A percentile compares a stretch with the other conserved stretches of the same genome.
Evolutionary conservation across 768 basidiomycete genomes (phyloP).

Genomic region (Macrolepiota fuliginosa): DNA sequence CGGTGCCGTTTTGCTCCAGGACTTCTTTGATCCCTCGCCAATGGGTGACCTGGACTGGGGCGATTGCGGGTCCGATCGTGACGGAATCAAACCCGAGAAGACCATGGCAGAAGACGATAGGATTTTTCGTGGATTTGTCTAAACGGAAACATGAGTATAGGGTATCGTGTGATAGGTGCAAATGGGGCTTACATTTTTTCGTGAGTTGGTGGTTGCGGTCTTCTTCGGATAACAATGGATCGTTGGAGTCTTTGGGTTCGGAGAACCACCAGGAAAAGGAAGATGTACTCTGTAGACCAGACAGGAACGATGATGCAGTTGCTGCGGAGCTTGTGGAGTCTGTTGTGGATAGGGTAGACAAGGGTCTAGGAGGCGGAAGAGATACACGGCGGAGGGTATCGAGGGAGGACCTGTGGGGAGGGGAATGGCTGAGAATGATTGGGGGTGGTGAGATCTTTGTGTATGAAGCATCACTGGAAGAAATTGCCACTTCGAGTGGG

Average conservation of each 20-base stretch:
- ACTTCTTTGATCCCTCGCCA: constrained; percentile 98
- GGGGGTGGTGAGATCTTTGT: constrained; percentile 24
- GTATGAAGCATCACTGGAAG: constrained; percentile 8
- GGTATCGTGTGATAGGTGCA: background rate
- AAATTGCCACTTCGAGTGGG: constrained; percentile 21
- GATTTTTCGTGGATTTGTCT: constrained; percentile 81
- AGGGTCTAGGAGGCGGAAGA: background rate
- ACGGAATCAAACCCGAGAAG: constrained; percentile 88
- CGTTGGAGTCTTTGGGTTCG: constrained; percentile 36
- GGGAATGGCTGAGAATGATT: constrained; percentile 37
- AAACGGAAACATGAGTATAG: constrained; percentile 9
- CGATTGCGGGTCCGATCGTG: constrained; percentile 72
- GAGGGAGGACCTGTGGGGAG: constrained; percentile 47
- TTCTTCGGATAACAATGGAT: constrained; percentile 47
- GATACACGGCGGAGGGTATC: constrained; percentile 46
- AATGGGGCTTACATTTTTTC: constrained; percentile 54
- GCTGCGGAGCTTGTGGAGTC: constrained; percentile 8
- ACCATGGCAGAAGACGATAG: constrained; percentile 95
- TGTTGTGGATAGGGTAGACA: background rate
- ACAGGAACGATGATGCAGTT: constrained; percentile 1
- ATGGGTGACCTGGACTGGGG: constrained; percentile 84
- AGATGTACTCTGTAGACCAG: constrained; percentile 11
- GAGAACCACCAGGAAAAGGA: constrained; percentile 50
- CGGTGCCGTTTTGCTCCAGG: constrained; percentile 80
- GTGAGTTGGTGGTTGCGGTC: constrained; percentile 44